A percentile compares a stretch with the other conserved stretches of the same genome.
These are phyloP conservation scores for Diophrys sp. DNA, from an alignment of 73 alveolate genomes.

Conservation along the genomic window DNA sequence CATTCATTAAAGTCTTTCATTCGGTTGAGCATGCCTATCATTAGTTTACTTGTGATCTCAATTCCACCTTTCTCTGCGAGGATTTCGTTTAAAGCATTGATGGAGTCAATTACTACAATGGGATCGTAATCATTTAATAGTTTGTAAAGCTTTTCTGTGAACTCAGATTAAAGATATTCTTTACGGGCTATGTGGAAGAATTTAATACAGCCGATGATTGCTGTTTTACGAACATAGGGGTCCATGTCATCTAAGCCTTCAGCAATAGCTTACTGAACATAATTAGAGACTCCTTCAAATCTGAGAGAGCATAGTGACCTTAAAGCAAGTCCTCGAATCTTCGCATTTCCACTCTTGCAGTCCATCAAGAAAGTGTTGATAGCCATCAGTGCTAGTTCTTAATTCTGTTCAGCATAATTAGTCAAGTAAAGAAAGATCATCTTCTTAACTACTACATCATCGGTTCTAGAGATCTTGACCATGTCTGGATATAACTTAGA, in stretches of 20 bases:
- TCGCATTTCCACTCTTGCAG: conserved; percentile 88
- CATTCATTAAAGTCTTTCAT: conserved; percentile 94
- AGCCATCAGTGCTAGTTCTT: conserved; percentile 93
- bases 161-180: conserved; percentile 59
- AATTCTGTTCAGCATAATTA: conserved; percentile 92
- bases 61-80: conserved; percentile 95
- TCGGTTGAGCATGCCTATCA: conserved; percentile 77
- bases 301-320: conserved; percentile 90
- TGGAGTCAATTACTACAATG: conserved; percentile 86
- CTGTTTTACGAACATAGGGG: conserved; percentile 97
- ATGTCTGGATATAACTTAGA: conserved; percentile 90
- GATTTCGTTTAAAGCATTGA: conserved; percentile 89
- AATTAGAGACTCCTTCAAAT: conserved; percentile 90
- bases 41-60: conserved; percentile 80
- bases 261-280: conserved; percentile 79
- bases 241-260: conserved; percentile 92
- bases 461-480: conserved; percentile 92
- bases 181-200: conserved; percentile 65
- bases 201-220: conserved; percentile 92
- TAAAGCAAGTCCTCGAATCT: conserved; percentile 94
- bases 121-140: conserved; percentile 94
- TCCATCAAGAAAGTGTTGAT: conserved; percentile 93
- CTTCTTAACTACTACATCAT: conserved; percentile 93
- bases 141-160: conserved; percentile 81
- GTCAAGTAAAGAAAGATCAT: conserved; percentile 93